Evolutionary conservation across 2,329 filamentous ascomycete species (phyloP).

Genomic region (Juglanconis sp.): DNA sequence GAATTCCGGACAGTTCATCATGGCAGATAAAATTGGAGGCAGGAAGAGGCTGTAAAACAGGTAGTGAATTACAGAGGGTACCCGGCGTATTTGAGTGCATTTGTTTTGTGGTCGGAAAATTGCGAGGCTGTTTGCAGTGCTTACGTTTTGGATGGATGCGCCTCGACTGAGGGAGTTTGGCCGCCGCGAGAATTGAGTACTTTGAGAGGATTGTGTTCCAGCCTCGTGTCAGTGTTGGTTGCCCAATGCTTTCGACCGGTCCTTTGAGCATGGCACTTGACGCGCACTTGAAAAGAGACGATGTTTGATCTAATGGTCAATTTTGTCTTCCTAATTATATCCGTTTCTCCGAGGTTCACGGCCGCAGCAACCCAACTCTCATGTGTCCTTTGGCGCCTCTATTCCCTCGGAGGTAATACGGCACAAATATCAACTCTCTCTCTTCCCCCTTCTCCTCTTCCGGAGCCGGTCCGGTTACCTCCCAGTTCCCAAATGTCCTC

Average conservation of each 20-base stretch:
- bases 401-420: constrained; percentile 55
- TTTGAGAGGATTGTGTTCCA: too few species aligned
- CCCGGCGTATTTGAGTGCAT: neutral
- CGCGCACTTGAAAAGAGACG: too few species aligned
- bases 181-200: too few species aligned
- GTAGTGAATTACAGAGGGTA: constrained; percentile 2
- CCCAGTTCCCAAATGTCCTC: neutral
- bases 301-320: too few species aligned
- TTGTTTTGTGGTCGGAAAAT: neutral
- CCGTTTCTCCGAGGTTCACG: neutral
- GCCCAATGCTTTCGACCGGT: too few species aligned
- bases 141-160: too few species aligned
- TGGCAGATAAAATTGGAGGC: neutral
- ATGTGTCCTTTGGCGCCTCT: constrained; percentile 52
- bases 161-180: too few species aligned
- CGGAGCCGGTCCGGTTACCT: neutral
- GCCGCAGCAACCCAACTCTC: constrained; percentile 40
- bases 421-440: constrained; percentile 45
- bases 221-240: too few species aligned
- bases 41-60: neutral
- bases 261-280: too few species aligned
- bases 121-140: neutral
- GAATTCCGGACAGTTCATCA: neutral
- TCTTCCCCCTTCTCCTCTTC: neutral
- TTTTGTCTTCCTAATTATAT: neutral